Conservation (phyloP, 768 basidiomycete species). For the Dentipellis fragilis region DNA sequence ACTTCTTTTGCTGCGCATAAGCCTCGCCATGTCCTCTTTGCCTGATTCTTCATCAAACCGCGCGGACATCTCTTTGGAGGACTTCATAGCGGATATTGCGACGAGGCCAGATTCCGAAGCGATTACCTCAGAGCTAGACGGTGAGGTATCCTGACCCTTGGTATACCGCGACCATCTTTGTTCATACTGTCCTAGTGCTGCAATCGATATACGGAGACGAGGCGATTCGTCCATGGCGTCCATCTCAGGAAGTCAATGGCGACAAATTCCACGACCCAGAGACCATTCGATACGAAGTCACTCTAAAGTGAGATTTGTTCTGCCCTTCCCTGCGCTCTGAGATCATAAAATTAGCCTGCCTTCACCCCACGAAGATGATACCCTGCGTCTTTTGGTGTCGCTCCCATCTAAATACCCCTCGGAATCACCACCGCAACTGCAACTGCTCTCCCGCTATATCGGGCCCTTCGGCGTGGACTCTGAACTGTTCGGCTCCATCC, state of each 20-base stretch:
- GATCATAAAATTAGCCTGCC: slow-evolving; percentile 29
- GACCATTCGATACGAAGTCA: slow-evolving; percentile 54
- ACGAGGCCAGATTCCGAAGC: not conserved
- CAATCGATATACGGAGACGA: slow-evolving; percentile 75
- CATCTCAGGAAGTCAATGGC: slow-evolving; percentile 16
- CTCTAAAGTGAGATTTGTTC: slow-evolving; percentile 42
- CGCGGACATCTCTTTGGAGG: not conserved
- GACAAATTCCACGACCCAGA: slow-evolving; percentile 14
- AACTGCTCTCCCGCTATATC: slow-evolving; percentile 76
- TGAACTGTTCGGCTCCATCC: slow-evolving; percentile 61
- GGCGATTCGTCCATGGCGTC: slow-evolving; percentile 50
- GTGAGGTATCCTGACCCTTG: slow-evolving; percentile 2
- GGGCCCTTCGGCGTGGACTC: slow-evolving; percentile 71
- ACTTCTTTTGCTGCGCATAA: too few relatives aligned
- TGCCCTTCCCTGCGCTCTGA: not conserved
- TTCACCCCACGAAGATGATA: slow-evolving; percentile 30
- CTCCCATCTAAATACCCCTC: slow-evolving; percentile 50
- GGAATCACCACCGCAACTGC: slow-evolving; percentile 65
- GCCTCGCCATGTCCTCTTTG: too few relatives aligned
- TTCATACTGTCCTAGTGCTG: slow-evolving; percentile 36
- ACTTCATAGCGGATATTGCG: not conserved
- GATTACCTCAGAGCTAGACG: slow-evolving; percentile 10
- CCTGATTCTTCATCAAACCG: not conserved
- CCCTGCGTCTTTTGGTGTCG: slow-evolving; percentile 30
- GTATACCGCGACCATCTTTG: not conserved